Base-by-base conservation (phyloP, 2,329 filamentous ascomycete species). In the Penicillium sp. region DNA sequence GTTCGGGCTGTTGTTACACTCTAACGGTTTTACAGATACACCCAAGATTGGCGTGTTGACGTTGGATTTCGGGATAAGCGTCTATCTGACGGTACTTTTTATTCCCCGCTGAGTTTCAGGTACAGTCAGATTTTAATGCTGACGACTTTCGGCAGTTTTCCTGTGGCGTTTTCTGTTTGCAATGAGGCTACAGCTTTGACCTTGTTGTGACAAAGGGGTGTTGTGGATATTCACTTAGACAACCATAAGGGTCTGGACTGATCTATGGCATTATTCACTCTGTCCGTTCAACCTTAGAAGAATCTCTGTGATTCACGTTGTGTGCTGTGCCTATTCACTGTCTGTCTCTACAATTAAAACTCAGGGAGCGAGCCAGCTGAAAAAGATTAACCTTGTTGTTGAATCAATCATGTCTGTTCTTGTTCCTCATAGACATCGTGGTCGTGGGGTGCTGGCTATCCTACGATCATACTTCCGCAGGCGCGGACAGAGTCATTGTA, bases 401-500 rank as follows among this genome's bases (percentile, higher is more conserved):
- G 19, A 23, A n/a, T 14, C 35, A 52, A 52, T 23, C 19, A 62
- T 62, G 60, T 37, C 50, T 3, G n/a, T 57, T 26, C 23, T 55
- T 19, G 19, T 54, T 19, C 33, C 49, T 31, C 50, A 44, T 42
- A 53, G 56, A 35, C 21, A 9, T 25, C 54, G 50, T 13, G 29
- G n/a, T n/a, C 39, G 39, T 16, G 50, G 50, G 9, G 7, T 45
- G 16, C 27, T 52, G 16, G 26, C 50, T 6, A 31, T 45, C 21
- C 26, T 52, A 7, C 50, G 50, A 44, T 52, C 39, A 25, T 44
- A 14, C 25, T 23, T 52, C 13, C 3, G 27, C 25, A 21, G 13
- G 33, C 37, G 39, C 21, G n/a, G n/a, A 43, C 39, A 19, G 5
- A 7, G 31, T 14, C 35, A n/a, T 25, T 10, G n/a, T 14, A 27